Percentiles rank a stretch among this genome's conserved stretches.
These are phyloP conservation scores for Astrephomene gubernaculifera DNA, from an alignment of 139 green algal genomes.

Conservation along the genomic window DNA sequence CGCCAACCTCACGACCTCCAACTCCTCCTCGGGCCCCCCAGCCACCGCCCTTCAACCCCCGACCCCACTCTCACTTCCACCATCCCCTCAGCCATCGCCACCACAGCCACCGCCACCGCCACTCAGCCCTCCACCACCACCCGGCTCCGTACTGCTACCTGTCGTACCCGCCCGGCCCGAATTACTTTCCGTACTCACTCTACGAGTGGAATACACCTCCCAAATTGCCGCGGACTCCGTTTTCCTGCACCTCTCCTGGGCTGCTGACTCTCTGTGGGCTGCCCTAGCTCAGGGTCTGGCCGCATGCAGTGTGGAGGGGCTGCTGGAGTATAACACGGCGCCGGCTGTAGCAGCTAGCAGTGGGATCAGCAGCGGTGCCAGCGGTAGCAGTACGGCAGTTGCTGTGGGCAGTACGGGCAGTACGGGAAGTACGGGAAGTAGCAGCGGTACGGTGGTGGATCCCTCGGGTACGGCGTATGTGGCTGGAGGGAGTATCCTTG, in stretches of 20 bases:
- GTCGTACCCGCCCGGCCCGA: background rate
- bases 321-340: slow-evolving; percentile 4
- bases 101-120: background rate
- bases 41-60: too few relatives aligned
- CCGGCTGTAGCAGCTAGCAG: background rate
- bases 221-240: background rate
- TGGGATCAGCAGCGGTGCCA: background rate
- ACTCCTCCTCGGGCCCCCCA: background rate
- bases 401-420: too few relatives aligned
- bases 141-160: background rate
- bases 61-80: too few relatives aligned
- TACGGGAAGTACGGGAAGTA: too few relatives aligned
- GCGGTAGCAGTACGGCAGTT: background rate
- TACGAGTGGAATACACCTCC: background rate
- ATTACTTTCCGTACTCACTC: background rate
- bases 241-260: background rate
- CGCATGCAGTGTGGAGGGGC: background rate
- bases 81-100: too few relatives aligned
- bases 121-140: background rate
- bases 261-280: background rate
- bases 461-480: background rate
- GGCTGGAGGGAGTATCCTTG: background rate
- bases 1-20: background rate
- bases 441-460: too few relatives aligned
- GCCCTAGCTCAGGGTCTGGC: background rate